These are phyloP conservation scores for Neodidymelliopsis sp. DNA, from an alignment of 2,329 filamentous ascomycete genomes.

Conservation along the genomic window DNA sequence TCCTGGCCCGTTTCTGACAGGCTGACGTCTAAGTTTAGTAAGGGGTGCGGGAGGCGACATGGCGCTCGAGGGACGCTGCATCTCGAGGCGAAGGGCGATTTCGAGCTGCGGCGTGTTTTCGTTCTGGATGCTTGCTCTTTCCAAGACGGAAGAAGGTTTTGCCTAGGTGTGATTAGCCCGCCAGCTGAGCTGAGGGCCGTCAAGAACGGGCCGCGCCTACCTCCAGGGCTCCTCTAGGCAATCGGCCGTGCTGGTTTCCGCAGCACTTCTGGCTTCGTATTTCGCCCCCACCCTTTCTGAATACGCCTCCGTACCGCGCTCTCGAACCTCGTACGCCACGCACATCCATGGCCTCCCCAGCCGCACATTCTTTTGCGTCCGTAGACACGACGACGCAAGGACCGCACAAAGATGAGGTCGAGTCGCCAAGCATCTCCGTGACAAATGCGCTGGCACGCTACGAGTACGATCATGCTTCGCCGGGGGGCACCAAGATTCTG, in stretches of 20 bases:
- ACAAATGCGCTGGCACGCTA: conserved; percentile 78
- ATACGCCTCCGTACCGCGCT: conserved; percentile 41
- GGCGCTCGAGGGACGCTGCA: conserved; percentile 27
- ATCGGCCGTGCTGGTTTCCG: conserved; percentile 45
- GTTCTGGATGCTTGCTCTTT: conserved; percentile 21
- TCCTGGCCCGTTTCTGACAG: conserved; percentile 19
- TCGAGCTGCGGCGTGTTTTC: conserved; percentile 10
- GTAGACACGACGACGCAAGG: conserved; percentile 50
- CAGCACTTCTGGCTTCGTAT: conserved; percentile 37
- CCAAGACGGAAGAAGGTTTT: conserved; percentile 23
- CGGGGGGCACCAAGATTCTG: conserved; percentile 84
- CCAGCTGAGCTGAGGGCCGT: conserved; percentile 27
- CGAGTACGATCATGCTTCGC: conserved; percentile 81
- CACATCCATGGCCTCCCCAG: conserved; percentile 43
- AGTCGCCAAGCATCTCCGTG: conserved; percentile 58
- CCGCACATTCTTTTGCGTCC: conserved; percentile 50
- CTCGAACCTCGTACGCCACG: conserved; percentile 32
- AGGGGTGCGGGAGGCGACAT: conserved; percentile 8
- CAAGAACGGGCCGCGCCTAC: conserved; percentile 39
- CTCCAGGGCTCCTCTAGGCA: conserved; percentile 18
- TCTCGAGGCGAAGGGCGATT: conserved; percentile 20
- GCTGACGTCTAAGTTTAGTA: conserved; percentile 30
- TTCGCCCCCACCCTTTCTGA: conserved; percentile 42
- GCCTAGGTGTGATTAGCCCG: conserved; percentile 15
- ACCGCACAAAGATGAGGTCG: conserved; percentile 49